Conservation (phyloP, 495 filamentous ascomycete genomes). For the Penicillium bovifimosum region DNA sequence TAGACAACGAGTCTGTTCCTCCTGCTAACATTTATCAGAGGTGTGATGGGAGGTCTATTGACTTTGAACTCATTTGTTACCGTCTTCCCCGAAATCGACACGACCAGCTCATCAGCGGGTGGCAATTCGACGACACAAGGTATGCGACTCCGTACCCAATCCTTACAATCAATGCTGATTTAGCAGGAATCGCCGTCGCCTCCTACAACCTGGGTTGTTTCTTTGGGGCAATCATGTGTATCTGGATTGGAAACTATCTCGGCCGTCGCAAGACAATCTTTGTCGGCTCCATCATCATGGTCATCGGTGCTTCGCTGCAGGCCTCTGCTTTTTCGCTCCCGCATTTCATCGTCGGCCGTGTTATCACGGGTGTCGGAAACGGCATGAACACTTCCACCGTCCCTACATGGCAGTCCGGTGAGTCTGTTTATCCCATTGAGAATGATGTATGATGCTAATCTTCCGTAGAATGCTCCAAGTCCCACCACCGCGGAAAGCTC, state of each 20-base stretch:
- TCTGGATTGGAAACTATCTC: conserved; percentile 65
- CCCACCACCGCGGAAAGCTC: conserved; percentile 19
- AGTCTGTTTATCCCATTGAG: not conserved
- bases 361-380: conserved; percentile 64
- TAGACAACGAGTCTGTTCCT: not conserved
- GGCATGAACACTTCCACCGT: conserved; percentile 50
- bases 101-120: conserved; percentile 25
- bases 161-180: not conserved
- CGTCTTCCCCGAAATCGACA: conserved; percentile 50
- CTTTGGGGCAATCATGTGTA: conserved; percentile 58
- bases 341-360: conserved; percentile 57
- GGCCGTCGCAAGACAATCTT: conserved; percentile 68
- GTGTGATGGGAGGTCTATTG: conserved; percentile 53
- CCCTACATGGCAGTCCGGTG: conserved; percentile 13
- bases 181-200: conserved; percentile 50
- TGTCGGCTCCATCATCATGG: conserved; percentile 62
- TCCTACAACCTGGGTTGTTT: conserved; percentile 71
- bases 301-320: conserved; percentile 63
- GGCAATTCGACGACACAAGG: conserved; percentile 48
- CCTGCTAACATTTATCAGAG: conserved; percentile 24
- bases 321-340: conserved; percentile 52
- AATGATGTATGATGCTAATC: not conserved
- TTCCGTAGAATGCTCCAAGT: conserved; percentile 29
- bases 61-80: conserved; percentile 45
- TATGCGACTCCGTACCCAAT: conserved; percentile 11